Conservation (phyloP, 148 eudicot species). For the Camellia japonica region DNA sequence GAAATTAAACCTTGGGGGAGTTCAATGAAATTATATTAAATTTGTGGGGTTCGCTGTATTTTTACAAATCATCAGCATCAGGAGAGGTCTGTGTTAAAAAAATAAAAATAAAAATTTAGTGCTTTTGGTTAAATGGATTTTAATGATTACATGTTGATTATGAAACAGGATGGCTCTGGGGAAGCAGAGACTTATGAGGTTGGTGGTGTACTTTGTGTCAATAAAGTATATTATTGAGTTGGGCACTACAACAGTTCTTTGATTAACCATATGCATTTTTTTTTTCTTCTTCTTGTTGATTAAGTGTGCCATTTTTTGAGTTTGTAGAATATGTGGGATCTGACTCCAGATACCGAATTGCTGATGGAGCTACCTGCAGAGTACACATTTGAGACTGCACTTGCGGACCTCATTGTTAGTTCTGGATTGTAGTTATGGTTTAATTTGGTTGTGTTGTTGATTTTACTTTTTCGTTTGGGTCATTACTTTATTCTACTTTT, state of each 20-base stretch:
- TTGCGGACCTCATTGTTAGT: constrained; percentile 80
- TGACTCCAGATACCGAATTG: constrained; percentile 73
- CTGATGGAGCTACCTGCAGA: constrained; percentile 68
- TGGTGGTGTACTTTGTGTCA: background rate
- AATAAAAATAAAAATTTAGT: too few species aligned
- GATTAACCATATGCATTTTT: background rate
- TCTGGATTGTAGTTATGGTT: background rate
- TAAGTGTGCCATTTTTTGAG: background rate
- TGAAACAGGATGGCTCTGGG: constrained; percentile 57
- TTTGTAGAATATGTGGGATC: constrained; percentile 80
- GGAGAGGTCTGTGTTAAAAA: too few species aligned
- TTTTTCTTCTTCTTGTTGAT: constrained; percentile 1
- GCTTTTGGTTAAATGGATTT: background rate
- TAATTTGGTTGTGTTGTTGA: background rate
- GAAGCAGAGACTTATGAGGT: constrained; percentile 57
- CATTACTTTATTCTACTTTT: constrained; percentile 3
- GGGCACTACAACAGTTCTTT: background rate
- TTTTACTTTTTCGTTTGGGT: background rate
- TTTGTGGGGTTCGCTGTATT: too few species aligned
- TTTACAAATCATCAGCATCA: too few species aligned
- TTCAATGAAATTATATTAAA: too few species aligned
- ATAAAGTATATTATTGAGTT: background rate
- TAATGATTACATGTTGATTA: background rate
- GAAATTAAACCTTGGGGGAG: too few species aligned
- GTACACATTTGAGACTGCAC: constrained; percentile 70